phyloP scores from a whole-genome alignment of 371 early-diverging fungal species.

The Actinomucor elegans region DNA sequence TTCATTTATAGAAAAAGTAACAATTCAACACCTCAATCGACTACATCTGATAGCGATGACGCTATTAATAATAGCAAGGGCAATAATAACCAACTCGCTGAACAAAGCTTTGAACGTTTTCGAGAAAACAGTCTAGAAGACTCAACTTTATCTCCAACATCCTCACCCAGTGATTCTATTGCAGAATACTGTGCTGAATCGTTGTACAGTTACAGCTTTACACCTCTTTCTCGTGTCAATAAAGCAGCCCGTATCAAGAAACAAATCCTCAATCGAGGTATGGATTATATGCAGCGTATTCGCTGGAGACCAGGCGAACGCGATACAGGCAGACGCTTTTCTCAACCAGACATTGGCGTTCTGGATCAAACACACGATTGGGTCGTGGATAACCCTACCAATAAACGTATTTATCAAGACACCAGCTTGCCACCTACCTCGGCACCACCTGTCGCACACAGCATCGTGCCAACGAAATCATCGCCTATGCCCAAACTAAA shows the following conservation, averaged over 20 bases:
- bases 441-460: neutral
- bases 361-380: constrained; percentile 28
- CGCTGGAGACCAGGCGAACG: constrained; percentile 47
- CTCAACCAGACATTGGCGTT: constrained; percentile 40
- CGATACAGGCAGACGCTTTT: constrained; percentile 34
- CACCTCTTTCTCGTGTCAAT: constrained; percentile 40
- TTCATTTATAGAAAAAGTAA: too few species aligned
- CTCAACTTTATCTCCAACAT: neutral
- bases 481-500: neutral
- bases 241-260: constrained; percentile 39
- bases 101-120: constrained; percentile 15
- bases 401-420: neutral
- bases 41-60: constrained; percentile 11
- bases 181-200: constrained; percentile 46
- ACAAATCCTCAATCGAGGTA: constrained; percentile 47
- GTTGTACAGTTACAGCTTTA: constrained; percentile 60
- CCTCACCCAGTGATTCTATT: constrained; percentile 12
- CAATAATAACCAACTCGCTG: constrained; percentile 7
- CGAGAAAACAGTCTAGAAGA: constrained; percentile 1
- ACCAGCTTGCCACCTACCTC: neutral
- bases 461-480: neutral
- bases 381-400: constrained; percentile 4
- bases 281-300: constrained; percentile 60
- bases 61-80: too few species aligned
- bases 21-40: constrained; percentile 12